These are phyloP conservation scores for Chimonanthus salicifolius DNA, from an alignment of 164 flowering plant species.

Conservation along the genomic window DNA sequence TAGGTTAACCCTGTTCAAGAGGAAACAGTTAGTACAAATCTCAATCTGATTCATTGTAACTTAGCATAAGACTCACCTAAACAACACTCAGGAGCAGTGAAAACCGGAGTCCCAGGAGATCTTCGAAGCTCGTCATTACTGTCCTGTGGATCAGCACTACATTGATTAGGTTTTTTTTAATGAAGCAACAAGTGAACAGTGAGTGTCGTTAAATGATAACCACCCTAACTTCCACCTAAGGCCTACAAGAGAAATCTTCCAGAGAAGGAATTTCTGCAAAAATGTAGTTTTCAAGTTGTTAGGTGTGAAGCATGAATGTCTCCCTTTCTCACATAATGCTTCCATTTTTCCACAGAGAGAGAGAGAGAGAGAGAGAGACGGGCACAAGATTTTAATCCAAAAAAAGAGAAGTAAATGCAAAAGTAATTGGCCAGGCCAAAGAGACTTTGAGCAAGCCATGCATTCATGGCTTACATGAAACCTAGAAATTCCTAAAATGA, in stretches of 20 bases:
- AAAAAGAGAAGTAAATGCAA: no score
- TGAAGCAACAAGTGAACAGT: no score
- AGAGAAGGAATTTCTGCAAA: neutral
- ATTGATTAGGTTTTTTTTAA: no score
- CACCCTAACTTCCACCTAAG: neutral
- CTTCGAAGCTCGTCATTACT: constrained; percentile 89
- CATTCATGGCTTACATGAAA: neutral
- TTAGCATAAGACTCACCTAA: constrained; percentile 16
- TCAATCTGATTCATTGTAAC: neutral
- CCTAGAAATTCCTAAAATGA: neutral
- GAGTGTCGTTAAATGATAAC: no score
- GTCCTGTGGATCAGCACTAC: constrained; percentile 38
- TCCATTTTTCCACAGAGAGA: no score
- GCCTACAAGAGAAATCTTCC: neutral
- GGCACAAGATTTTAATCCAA: no score
- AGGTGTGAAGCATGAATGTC: neutral
- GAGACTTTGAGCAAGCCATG: no score
- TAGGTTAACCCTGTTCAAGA: constrained; percentile 64
- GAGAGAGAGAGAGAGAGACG: no score
- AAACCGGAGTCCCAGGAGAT: constrained; percentile 44
- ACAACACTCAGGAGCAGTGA: constrained; percentile 94
- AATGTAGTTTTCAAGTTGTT: neutral
- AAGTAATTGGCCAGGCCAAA: no score
- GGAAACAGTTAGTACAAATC: neutral
- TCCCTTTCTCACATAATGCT: neutral